A percentile compares a stretch with the other conserved stretches of the same genome.
phyloP scores from a whole-genome alignment of 2,329 filamentous ascomycete species.

The Neopestalotiopsis sp. region DNA sequence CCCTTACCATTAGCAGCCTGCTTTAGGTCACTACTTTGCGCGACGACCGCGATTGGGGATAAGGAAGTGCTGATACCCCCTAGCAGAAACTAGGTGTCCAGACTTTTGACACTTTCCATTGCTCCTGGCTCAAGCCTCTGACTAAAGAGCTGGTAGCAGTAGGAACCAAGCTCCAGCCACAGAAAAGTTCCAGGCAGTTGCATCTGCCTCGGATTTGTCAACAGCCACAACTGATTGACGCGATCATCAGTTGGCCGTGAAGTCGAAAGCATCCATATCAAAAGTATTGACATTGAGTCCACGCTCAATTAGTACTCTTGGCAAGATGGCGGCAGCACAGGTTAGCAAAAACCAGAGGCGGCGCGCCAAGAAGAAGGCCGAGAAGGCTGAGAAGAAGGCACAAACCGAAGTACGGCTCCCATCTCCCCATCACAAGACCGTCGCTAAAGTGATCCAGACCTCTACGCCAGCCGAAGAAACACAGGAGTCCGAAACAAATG shows the following conservation, averaged over 20 bases:
- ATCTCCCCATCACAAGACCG: conserved; percentile 10
- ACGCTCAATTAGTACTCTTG: not conserved
- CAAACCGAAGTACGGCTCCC: conserved; percentile 54
- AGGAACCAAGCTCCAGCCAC: conserved; percentile 16
- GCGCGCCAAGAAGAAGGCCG: conserved; percentile 92
- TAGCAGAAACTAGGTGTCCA: not conserved
- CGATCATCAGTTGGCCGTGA: not conserved
- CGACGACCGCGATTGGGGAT: not conserved
- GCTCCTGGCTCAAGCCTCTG: not conserved
- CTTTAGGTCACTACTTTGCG: conserved; percentile 11
- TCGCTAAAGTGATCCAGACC: conserved; percentile 21
- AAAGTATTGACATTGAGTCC: not conserved
- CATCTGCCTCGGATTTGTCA: not conserved
- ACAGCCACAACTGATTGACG: not conserved
- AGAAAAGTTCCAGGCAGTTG: conserved; percentile 14
- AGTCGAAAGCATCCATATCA: not conserved
- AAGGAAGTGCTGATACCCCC: not conserved
- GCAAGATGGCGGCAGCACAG: conserved; percentile 69
- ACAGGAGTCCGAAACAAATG: conserved; percentile 40
- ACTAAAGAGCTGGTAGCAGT: not conserved
- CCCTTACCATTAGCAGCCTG: not conserved
- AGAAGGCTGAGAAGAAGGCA: conserved; percentile 84
- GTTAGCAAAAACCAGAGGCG: conserved; percentile 94
- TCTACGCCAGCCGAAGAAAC: conserved; percentile 31
- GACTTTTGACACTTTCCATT: not conserved